Conservation (phyloP, 176 grass and related monocot species). For the Leersia perrieri region DNA sequence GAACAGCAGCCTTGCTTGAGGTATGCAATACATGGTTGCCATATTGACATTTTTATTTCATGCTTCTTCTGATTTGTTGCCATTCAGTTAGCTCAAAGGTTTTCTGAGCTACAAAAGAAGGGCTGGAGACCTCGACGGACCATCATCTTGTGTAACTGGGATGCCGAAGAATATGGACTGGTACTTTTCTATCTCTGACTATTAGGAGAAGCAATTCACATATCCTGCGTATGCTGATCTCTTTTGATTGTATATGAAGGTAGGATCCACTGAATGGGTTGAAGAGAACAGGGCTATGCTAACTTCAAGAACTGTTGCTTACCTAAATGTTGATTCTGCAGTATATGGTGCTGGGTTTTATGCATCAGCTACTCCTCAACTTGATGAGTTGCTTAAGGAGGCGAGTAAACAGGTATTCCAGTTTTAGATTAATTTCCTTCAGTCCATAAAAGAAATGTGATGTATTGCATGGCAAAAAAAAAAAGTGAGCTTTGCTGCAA, state of each 20-base stretch:
- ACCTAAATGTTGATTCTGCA: slow-evolving; percentile 73
- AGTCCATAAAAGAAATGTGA: neutral
- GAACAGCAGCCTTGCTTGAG: slow-evolving; percentile 95
- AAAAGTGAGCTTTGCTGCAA: neutral
- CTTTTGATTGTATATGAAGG: slow-evolving; percentile 34
- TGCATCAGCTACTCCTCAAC: slow-evolving; percentile 78
- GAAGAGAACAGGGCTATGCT: slow-evolving; percentile 80
- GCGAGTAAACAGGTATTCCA: slow-evolving; percentile 63
- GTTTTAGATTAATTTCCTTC: slow-evolving; percentile 11
- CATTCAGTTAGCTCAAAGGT: slow-evolving; percentile 77
- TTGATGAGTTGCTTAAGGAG: slow-evolving; percentile 72
- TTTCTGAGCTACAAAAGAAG: slow-evolving; percentile 68
- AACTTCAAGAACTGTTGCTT: slow-evolving; percentile 69
- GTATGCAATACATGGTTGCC: slow-evolving; percentile 28
- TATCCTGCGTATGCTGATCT: neutral
- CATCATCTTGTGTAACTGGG: slow-evolving; percentile 92
- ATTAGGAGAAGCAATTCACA: slow-evolving; percentile 14
- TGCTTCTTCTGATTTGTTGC: neutral
- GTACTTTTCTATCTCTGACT: slow-evolving; percentile 31
- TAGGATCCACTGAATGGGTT: slow-evolving; percentile 94
- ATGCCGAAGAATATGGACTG: slow-evolving; percentile 86
- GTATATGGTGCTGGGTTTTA: slow-evolving; percentile 50
- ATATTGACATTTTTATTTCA: neutral
- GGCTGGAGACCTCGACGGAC: slow-evolving; percentile 86
- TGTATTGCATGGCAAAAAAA: neutral